These are phyloP conservation scores for Fusarium longipes DNA, from an alignment of 2,329 filamentous ascomycete species.

Conservation along the genomic window DNA sequence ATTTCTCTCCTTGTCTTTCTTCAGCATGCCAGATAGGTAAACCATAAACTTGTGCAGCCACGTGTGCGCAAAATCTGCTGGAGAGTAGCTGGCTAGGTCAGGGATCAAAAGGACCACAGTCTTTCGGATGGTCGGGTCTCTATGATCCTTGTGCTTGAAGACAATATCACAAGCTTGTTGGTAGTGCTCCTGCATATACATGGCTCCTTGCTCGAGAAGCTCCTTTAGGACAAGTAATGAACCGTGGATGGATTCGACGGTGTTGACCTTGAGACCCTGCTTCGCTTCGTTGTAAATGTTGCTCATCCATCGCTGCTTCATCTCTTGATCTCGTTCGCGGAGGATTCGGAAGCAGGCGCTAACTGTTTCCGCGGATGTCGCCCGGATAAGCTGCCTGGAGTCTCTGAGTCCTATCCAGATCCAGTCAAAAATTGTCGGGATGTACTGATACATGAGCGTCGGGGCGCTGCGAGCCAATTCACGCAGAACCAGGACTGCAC, in stretches of 20 bases:
- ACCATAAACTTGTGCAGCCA: constrained; percentile 98
- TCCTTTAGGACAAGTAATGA: constrained; percentile 93
- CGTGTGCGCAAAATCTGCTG: constrained; percentile 85
- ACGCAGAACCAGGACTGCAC: constrained; percentile 88
- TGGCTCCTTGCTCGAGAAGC: constrained; percentile 91
- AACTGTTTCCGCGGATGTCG: constrained; percentile 91
- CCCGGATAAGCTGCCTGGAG: constrained; percentile 88
- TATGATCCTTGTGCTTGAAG: constrained; percentile 90
- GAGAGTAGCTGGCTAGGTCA: constrained; percentile 90
- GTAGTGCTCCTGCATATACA: constrained; percentile 99
- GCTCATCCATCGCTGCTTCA: constrained; percentile 88
- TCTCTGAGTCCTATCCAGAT: constrained; percentile 96
- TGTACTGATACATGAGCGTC: constrained; percentile 94
- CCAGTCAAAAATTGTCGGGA: constrained; percentile 93
- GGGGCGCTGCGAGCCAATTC: constrained; percentile 93
- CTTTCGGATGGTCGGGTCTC: constrained; percentile 85
- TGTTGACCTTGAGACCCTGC: constrained; percentile 80
- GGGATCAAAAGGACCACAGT: constrained; percentile 94
- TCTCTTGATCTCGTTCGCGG: constrained; percentile 86
- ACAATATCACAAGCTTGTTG: constrained; percentile 93
- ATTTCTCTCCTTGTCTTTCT: constrained; percentile 93
- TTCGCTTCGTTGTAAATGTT: constrained; percentile 91
- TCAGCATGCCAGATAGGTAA: constrained; percentile 91
- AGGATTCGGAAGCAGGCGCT: constrained; percentile 97
- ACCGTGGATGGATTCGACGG: constrained; percentile 91